A percentile compares a stretch with the other conserved stretches of the same genome.
Evolutionary conservation across 352 stramenopile species (phyloP).

Genomic region (Pythium periplocum): DNA sequence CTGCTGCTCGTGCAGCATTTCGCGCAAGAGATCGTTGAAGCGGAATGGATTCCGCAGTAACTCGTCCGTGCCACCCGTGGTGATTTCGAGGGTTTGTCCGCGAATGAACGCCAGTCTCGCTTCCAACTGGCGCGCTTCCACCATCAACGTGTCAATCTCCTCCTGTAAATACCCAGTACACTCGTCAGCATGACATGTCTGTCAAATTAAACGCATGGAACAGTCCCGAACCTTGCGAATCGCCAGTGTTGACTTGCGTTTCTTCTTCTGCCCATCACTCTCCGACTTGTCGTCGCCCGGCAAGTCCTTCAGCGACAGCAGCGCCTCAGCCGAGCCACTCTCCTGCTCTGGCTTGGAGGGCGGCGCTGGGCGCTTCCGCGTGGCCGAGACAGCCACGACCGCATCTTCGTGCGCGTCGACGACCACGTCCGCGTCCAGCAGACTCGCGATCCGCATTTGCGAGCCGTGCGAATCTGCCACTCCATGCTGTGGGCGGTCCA

Average conservation of each 20-base stretch:
- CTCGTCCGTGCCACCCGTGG: neutral
- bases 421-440: too few species aligned
- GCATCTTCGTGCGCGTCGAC: too few species aligned
- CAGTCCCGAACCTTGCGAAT: constrained; percentile 5
- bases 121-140: constrained; percentile 11
- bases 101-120: constrained; percentile 12
- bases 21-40: neutral
- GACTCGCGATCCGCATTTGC: too few species aligned
- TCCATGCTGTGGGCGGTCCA: too few species aligned
- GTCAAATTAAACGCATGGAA: neutral
- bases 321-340: constrained; percentile 8
- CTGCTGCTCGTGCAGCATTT: neutral
- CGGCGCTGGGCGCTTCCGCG: neutral
- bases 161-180: constrained; percentile 4
- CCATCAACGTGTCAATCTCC: constrained; percentile 11
- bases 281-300: constrained; percentile 5
- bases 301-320: constrained; percentile 16
- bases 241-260: constrained; percentile 19
- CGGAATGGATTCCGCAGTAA: too few species aligned
- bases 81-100: constrained; percentile 3
- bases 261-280: constrained; percentile 8
- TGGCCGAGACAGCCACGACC: too few species aligned
- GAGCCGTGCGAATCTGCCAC: too few species aligned
- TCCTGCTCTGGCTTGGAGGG: neutral
- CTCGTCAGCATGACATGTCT: neutral